These are phyloP conservation scores for Orbilia quercus DNA, from an alignment of 2,329 filamentous ascomycete species.

Conservation along the genomic window DNA sequence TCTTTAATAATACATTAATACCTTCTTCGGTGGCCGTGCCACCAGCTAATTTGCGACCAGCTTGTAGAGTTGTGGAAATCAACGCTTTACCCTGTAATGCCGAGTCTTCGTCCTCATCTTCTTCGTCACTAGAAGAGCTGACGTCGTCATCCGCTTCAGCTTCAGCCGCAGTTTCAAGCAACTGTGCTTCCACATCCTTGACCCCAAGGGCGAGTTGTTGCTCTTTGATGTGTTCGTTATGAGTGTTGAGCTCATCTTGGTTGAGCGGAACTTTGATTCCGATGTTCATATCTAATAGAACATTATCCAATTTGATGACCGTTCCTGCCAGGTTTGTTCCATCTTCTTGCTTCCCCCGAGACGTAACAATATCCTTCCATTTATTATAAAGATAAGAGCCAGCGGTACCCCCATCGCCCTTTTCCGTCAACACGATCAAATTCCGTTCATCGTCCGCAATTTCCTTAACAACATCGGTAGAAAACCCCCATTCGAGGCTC, in stretches of 20 bases:
- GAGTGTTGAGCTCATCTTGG: slow-evolving; percentile 79
- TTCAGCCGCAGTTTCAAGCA: slow-evolving; percentile 68
- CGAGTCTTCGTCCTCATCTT: slow-evolving; percentile 73
- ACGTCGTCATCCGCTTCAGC: slow-evolving; percentile 81
- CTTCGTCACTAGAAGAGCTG: slow-evolving; percentile 85
- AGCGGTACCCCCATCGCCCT: slow-evolving; percentile 69
- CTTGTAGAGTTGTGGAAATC: slow-evolving; percentile 81
- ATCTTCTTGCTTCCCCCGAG: slow-evolving; percentile 31
- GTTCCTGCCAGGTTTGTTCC: slow-evolving; percentile 32
- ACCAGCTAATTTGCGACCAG: slow-evolving; percentile 60
- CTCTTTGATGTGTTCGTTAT: slow-evolving; percentile 91
- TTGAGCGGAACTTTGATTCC: slow-evolving; percentile 74
- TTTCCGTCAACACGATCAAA: slow-evolving; percentile 86
- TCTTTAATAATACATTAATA: slow-evolving; percentile 87
- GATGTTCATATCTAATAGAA: slow-evolving; percentile 72
- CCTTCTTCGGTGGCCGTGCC: slow-evolving; percentile 78
- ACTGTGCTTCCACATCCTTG: slow-evolving; percentile 73
- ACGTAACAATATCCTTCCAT: slow-evolving; percentile 73
- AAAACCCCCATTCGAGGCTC: slow-evolving; percentile 94
- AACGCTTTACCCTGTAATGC: slow-evolving; percentile 92
- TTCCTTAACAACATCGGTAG: slow-evolving; percentile 78
- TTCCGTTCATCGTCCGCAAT: slow-evolving; percentile 83
- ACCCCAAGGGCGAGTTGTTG: slow-evolving; percentile 84
- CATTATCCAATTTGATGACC: slow-evolving; percentile 62
- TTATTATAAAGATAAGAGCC: slow-evolving; percentile 82